Percentiles rank a stretch among this genome's conserved stretches.
Evolutionary conservation across 2,329 filamentous ascomycete species (phyloP).

Genomic region (Microsporum audouinii): DNA sequence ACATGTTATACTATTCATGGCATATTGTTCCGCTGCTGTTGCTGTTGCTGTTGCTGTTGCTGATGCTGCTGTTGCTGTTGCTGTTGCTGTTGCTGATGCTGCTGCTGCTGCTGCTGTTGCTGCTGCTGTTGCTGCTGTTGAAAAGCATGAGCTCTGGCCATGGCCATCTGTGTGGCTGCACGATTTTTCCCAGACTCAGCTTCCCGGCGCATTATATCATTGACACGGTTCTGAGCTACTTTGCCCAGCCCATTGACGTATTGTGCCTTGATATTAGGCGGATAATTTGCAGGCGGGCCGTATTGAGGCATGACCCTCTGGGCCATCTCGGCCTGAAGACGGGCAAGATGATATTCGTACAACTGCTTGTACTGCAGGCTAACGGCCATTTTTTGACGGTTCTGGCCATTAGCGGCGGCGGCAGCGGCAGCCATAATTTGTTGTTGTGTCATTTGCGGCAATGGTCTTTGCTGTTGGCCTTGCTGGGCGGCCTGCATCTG

Average conservation of each 20-base stretch:
- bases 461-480: slow-evolving; percentile 18
- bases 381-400: slow-evolving; percentile 4
- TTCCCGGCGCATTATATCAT: slow-evolving; percentile 30
- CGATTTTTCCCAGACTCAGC: slow-evolving; percentile 25
- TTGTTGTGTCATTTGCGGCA: slow-evolving; percentile 26
- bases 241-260: slow-evolving; percentile 27
- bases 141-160: slow-evolving; percentile 26
- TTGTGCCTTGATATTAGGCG: slow-evolving; percentile 28
- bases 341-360: slow-evolving; percentile 27
- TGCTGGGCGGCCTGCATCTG: slow-evolving; percentile 20
- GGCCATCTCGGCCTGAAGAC: slow-evolving; percentile 29
- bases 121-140: slow-evolving; percentile 21
- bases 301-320: slow-evolving; percentile 29
- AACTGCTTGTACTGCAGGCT: slow-evolving; percentile 24
- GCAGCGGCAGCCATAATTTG: slow-evolving; percentile 31
- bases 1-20: slow-evolving; percentile 3
- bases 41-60: not conserved
- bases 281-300: slow-evolving; percentile 30
- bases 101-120: not conserved
- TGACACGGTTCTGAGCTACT: slow-evolving; percentile 27
- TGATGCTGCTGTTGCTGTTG: not conserved
- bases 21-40: slow-evolving; percentile 11
- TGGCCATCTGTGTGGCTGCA: slow-evolving; percentile 20
- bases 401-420: slow-evolving; percentile 17
- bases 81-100: slow-evolving; percentile 1